Base-by-base conservation (phyloP, 2,329 filamentous ascomycete genomes). In the Colletotrichum liriopes region DNA sequence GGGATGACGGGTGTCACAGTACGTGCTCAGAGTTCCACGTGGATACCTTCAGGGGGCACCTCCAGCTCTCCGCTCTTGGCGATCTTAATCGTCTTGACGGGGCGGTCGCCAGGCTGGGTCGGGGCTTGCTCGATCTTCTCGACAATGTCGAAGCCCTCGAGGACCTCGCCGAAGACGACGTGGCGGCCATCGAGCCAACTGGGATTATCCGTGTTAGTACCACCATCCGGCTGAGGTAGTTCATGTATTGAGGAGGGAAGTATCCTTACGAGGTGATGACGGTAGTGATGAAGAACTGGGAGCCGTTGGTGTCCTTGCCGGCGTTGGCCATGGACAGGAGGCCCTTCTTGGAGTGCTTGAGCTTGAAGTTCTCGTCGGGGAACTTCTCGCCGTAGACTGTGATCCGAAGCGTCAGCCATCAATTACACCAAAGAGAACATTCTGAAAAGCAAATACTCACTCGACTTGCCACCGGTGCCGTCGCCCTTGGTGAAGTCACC, bases 361-460 rank as follows among this genome's bases (percentile, higher is more conserved):
- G 89, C 92, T 96, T 96, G 90, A 97, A 96, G 92, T 96, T 96
- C 91, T 97, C 94, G 79, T 97, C 94, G 76, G 90, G 84, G 86
- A 96, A 96, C 85, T 93, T 94, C 78, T 90, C 87, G 79, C 94
- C 94, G 82, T 96, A 96, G 87, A 96, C 90, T 92, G 74, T n/a
- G 16, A 6, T 18, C 26, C 52, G 37, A 55, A 37, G 26, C 29
- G 20, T 60, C 54, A 41, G 52, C 39, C 37, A 16, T 16, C 11
- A 55, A 37, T 16, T 12, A 12, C 3, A 16, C 37, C 55, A 32
- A 5, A 23, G 16, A 1, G 4, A 62, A 14, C 3, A 9, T 18
- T 14, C 32, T 32, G 18, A 23, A 2, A 14, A 16, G 43, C 29
- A 1, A 5, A 0, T 29, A 87, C 90, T 80, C 87, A 92, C 91